These are phyloP conservation scores for Heterobasidion irregulare DNA, from an alignment of 1,284 basidiomycete genomes.

Conservation along the genomic window DNA sequence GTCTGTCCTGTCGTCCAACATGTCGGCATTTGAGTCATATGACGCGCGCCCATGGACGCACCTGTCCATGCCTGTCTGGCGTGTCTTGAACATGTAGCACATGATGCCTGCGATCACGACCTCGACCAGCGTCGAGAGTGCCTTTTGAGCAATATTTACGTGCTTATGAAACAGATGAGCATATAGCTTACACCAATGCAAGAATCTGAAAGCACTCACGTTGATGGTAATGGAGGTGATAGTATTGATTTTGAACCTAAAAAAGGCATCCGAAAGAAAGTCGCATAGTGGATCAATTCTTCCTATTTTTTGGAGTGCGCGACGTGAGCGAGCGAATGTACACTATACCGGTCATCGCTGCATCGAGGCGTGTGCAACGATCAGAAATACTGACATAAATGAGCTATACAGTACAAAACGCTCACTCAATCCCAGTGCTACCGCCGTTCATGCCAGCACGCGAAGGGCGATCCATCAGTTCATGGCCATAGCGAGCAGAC, in stretches of 20 bases:
- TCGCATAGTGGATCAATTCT: no score
- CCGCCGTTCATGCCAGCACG: no score
- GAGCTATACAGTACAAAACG: not conserved
- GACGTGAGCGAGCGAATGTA: not conserved
- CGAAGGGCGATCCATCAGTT: no score
- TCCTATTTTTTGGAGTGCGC: no score
- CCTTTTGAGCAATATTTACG: slow-evolving; percentile 1
- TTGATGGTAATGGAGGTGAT: not conserved
- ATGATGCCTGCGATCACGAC: not conserved
- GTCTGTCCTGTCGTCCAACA: not conserved
- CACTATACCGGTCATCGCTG: not conserved
- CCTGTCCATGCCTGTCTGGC: not conserved
- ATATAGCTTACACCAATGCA: not conserved
- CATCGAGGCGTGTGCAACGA: not conserved
- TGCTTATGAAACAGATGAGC: not conserved
- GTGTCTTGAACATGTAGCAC: not conserved
- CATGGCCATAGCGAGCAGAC: not conserved
- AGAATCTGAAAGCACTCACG: not conserved
- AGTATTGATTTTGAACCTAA: not conserved
- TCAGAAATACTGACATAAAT: not conserved
- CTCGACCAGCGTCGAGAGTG: slow-evolving; percentile 1
- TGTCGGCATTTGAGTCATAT: not conserved
- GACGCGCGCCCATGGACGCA: not conserved
- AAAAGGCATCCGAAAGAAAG: not conserved
- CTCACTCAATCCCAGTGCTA: not conserved